phyloP scores from a whole-genome alignment of 2,329 filamentous ascomycete species.

The Claviceps africana region DNA sequence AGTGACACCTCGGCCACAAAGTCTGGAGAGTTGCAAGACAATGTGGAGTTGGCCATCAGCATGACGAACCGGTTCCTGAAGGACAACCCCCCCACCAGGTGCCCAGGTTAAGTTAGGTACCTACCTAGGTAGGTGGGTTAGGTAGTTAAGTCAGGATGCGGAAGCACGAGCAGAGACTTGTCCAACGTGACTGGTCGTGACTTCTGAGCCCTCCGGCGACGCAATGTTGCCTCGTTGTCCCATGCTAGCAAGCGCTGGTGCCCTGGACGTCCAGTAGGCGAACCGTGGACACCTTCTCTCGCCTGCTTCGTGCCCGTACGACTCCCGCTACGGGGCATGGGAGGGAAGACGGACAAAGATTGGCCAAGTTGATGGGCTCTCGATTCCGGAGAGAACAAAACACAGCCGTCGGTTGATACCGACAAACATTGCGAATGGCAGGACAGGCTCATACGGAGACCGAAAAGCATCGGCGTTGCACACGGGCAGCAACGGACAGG shows the following conservation, averaged over 20 bases:
- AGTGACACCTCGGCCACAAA: neutral
- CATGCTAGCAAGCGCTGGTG: neutral
- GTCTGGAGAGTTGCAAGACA: neutral
- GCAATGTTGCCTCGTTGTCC: neutral
- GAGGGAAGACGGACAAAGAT: neutral
- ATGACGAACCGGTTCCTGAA: neutral
- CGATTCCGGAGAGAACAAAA: neutral
- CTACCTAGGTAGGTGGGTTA: neutral
- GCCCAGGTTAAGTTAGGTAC: neutral
- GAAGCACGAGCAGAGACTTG: neutral
- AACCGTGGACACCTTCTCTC: neutral
- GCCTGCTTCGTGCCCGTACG: neutral
- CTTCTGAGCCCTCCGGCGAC: neutral
- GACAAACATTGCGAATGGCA: neutral
- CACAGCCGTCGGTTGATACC: neutral
- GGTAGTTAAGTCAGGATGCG: neutral
- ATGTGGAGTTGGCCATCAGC: neutral
- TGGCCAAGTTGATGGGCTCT: neutral
- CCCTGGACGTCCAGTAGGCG: neutral
- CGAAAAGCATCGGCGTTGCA: conserved; percentile 2
- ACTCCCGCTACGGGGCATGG: neutral
- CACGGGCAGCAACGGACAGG: neutral
- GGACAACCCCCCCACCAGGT: neutral
- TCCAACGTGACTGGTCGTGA: neutral
- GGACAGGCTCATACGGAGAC: neutral